Evolutionary conservation across 371 early-diverging fungal species (phyloP), one percentile per base, ranked within the genome.

Genomic region (Syncephalastrum sp.): DNA sequence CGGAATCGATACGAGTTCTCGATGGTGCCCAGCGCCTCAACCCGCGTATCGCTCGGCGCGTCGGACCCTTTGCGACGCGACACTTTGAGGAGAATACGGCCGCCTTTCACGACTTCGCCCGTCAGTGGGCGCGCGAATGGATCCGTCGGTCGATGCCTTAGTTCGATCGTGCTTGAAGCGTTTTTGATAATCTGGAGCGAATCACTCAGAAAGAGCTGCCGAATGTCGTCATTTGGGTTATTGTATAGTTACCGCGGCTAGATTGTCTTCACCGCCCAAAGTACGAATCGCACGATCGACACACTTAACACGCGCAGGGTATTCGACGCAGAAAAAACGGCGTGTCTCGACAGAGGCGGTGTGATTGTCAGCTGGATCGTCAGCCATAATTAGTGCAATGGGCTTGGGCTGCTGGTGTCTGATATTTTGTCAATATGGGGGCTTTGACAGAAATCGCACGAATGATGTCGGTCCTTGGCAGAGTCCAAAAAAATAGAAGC

Each of bases 51-150:
- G 60, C 66, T 67, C 68, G 12, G 57, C 63, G 10, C 59, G 53
- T 45, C 65, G 67, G 23, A 60, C 53, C 53, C 64, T 73, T 69
- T 64, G 2, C 75, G 75, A 50, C 77, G 58, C n/a, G 86, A 84
- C 8, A 88, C 81, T 61, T 85, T 86, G 6, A 84, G 67, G 6
- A 88, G 51, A 38, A 88, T 50, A 48, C 84, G 82, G 4, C 77
- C 46, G 3, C 82, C 74, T 13, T 63, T 55, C 21, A 82, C 49
- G 19, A 82, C 58, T 17, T 84, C 79, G 21, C 87, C 87, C 21
- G 68, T 56, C 23, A 88, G 75, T 8, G 88, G 82, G 63, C 87
- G 89, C 1, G 75, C 75, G 65, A 88, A 90, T 0, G 79, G 79
- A 62, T 86, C 83, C 13, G 67, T 59, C 5, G 79, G 79, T 12